phyloP scores from a whole-genome alignment of 306 rosid genomes.

The Prunus mira region DNA sequence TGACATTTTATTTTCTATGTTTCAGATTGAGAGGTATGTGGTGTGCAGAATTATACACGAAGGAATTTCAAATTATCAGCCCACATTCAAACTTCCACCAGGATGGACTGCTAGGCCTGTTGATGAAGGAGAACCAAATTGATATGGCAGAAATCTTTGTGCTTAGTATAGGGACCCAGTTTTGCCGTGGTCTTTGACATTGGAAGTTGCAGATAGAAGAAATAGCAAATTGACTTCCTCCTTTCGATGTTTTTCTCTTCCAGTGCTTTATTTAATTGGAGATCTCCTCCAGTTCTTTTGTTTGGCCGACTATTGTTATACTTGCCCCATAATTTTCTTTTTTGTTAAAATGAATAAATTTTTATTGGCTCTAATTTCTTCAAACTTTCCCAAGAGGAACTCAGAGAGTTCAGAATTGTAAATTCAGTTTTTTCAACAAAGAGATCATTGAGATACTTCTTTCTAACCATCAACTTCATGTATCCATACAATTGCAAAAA shows the following conservation, averaged over 20 bases:
- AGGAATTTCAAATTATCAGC: neutral
- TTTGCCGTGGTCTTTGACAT: no score
- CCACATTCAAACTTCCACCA: neutral
- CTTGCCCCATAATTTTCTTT: no score
- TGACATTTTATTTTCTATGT: neutral
- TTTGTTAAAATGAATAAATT: no score
- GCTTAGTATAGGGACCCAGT: neutral
- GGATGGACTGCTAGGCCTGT: neutral
- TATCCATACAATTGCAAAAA: neutral
- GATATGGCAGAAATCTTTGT: neutral
- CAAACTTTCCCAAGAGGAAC: no score
- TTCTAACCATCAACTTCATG: neutral
- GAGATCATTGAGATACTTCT: no score
- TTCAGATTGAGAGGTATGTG: slow-evolving; percentile 12
- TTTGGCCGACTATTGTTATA: no score
- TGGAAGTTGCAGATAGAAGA: neutral
- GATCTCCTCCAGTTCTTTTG: no score
- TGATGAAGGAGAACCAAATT: neutral
- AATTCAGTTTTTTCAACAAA: neutral
- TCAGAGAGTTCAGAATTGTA: neutral
- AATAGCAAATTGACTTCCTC: neutral
- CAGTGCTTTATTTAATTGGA: no score
- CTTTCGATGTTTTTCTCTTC: neutral
- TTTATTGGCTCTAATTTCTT: no score
- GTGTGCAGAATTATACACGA: slow-evolving; percentile 2